Evolutionary conservation across 257 asterid genomes (phyloP), one percentile per base, ranked within the genome.

Genomic region (Nyctanthes arbortristis): DNA sequence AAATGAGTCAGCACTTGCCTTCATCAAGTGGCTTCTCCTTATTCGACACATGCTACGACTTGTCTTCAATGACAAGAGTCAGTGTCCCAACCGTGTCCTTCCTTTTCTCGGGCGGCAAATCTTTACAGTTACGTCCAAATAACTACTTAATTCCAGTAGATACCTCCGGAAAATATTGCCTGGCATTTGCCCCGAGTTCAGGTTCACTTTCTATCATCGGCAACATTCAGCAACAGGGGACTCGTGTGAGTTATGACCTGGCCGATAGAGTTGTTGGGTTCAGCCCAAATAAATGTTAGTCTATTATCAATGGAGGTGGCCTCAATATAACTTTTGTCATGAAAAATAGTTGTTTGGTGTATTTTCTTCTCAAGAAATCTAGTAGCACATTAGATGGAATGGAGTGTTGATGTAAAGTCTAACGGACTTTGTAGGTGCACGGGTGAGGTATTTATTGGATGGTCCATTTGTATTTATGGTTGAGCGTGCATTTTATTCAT

Each of bases 161-260:
- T 29, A 49, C 63, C 2, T 10, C 25, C 40, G 95, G 96, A 14
- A 85, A 68, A 11, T 85, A 74, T 76, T 93, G 98, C 78, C 71
- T 88, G 3, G 98, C 97, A 0, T 93, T 93, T 65, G 96, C 98
- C 33, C 80, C 84, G 35, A 73, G 80, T 71, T 22, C 59, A 5
- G 85, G 80, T n/a, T n/a, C 80, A 16, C 70, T 85, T 71, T 85
- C 90, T 5, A 88, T 93, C 33, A 88, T 93, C 63, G 98, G 98
- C 7, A 93, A 88, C 30, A 71, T 82, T 35, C 98, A 93, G 82
- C 98, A 93, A 63, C 97, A 90, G 68, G 93, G 96, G 84, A 88
- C 84, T 66, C 92, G 98, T 79, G 95, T 93, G 73, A 83, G 70
- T 68, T 90, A 75, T 65, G 82, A 90, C 62, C 59, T 88, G 63